These are phyloP conservation scores for Phytopythium kandeliae DNA, from an alignment of 352 stramenopile genomes.

Conservation along the genomic window DNA sequence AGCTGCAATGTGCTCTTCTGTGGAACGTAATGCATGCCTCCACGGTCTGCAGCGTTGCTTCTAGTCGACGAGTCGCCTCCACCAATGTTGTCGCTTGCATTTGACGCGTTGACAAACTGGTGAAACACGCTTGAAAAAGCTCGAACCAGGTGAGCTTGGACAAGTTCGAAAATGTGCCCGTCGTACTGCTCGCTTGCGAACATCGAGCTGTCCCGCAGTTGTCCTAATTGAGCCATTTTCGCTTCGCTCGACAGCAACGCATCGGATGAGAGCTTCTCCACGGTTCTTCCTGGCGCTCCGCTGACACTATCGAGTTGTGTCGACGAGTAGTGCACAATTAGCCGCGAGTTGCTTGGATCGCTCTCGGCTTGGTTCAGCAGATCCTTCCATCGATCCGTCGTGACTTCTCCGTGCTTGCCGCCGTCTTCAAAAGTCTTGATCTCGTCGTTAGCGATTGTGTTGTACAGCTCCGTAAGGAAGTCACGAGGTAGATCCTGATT, in stretches of 20 bases:
- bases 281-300: background rate
- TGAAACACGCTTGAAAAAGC: constrained; percentile 73
- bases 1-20: constrained; percentile 70
- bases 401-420: constrained; percentile 72
- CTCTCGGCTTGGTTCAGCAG: constrained; percentile 67
- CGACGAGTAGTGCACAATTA: constrained; percentile 54
- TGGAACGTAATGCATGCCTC: constrained; percentile 44
- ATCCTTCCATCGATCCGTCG: constrained; percentile 75
- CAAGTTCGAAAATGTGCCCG: constrained; percentile 60
- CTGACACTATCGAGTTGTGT: constrained; percentile 3
- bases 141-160: constrained; percentile 40
- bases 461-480: constrained; percentile 73
- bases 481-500: constrained; percentile 63
- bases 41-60: constrained; percentile 13
- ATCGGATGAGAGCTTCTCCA: background rate
- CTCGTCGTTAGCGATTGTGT: constrained; percentile 76
- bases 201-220: constrained; percentile 2
- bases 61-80: constrained; percentile 11
- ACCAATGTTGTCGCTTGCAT: constrained; percentile 28
- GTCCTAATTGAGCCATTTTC: background rate
- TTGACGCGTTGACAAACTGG: constrained; percentile 56
- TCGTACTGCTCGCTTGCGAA: constrained; percentile 46
- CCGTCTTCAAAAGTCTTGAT: constrained; percentile 85
- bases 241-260: background rate
- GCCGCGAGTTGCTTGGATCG: constrained; percentile 42